Evolutionary conservation across 2,329 filamentous ascomycete species (phyloP).

Genomic region (Talaromyces sp.): DNA sequence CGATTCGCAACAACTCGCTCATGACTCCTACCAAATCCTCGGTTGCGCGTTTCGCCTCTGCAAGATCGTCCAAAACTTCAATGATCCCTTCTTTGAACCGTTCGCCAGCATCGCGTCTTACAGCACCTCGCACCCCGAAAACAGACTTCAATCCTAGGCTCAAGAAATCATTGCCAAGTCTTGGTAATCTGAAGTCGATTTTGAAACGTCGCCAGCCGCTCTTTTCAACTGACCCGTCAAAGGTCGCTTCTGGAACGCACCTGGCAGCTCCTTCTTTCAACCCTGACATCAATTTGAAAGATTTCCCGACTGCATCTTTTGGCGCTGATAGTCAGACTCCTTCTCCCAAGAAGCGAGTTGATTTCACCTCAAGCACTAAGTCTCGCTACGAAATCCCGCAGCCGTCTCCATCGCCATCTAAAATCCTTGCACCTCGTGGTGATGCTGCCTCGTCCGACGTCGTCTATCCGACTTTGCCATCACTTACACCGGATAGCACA

Average conservation of each 20-base stretch:
- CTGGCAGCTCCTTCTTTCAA: slow-evolving; percentile 35
- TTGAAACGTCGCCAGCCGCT: slow-evolving; percentile 57
- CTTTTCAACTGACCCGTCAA: slow-evolving; percentile 55
- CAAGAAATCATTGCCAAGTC: slow-evolving; percentile 45
- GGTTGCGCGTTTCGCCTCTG: slow-evolving; percentile 56
- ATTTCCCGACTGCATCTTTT: slow-evolving; percentile 22
- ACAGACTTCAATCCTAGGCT: slow-evolving; percentile 44
- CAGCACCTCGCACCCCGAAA: slow-evolving; percentile 38
- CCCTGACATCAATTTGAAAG: slow-evolving; percentile 48
- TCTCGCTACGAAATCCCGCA: slow-evolving; percentile 32
- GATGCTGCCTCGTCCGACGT: slow-evolving; percentile 23
- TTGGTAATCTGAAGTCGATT: slow-evolving; percentile 57
- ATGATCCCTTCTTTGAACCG: slow-evolving; percentile 51
- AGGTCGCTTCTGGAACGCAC: slow-evolving; percentile 59
- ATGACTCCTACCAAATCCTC: slow-evolving; percentile 78
- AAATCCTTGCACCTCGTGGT: slow-evolving; percentile 24
- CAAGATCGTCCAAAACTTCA: slow-evolving; percentile 51
- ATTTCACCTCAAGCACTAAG: slow-evolving; percentile 71
- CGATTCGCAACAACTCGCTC: slow-evolving; percentile 50
- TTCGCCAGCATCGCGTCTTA: slow-evolving; percentile 51
- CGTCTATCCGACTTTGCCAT: slow-evolving; percentile 34
- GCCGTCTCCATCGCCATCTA: slow-evolving; percentile 39
- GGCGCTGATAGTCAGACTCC: slow-evolving; percentile 56
- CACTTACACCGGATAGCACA: slow-evolving; percentile 32
- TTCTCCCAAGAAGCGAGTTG: slow-evolving; percentile 71